A percentile compares a stretch with the other conserved stretches of the same genome.
Conservation (phyloP, 2,329 filamentous ascomycete species). For the Trichoderma gracile region DNA sequence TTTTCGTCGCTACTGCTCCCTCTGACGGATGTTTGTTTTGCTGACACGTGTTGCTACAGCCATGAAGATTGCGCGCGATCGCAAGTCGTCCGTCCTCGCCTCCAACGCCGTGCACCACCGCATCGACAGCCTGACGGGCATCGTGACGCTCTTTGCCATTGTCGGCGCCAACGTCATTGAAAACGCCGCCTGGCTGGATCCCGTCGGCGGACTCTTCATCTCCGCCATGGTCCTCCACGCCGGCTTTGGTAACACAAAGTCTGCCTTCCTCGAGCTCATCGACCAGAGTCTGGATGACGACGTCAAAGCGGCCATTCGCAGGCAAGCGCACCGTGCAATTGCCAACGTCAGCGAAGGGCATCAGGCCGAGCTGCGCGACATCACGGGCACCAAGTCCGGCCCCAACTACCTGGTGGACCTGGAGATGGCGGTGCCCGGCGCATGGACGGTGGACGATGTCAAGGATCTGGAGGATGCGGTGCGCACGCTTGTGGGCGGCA, state of each 20-base stretch:
- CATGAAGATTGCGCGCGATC: constrained; percentile 92
- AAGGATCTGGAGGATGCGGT: constrained; percentile 71
- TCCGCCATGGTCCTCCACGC: constrained; percentile 91
- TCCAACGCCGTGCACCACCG: constrained; percentile 97
- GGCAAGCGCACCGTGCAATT: constrained; percentile 63
- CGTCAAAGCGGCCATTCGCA: constrained; percentile 69
- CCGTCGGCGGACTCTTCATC: constrained; percentile 88
- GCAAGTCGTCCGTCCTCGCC: constrained; percentile 92
- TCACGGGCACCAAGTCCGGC: constrained; percentile 91
- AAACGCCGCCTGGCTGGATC: constrained; percentile 89
- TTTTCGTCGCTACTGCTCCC: background rate
- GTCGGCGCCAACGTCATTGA: constrained; percentile 83
- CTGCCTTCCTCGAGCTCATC: constrained; percentile 83
- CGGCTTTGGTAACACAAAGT: constrained; percentile 80
- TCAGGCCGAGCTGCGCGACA: constrained; percentile 69
- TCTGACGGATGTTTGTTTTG: constrained; percentile 22
- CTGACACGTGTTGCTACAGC: constrained; percentile 50
- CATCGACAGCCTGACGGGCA: constrained; percentile 90
- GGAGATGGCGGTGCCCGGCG: constrained; percentile 75
- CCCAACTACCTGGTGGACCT: constrained; percentile 95
- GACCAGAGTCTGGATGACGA: constrained; percentile 87
- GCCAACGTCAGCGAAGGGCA: constrained; percentile 53
- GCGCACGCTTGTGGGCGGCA: constrained; percentile 69
- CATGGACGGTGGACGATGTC: constrained; percentile 73
- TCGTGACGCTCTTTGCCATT: constrained; percentile 88